Base-by-base conservation (phyloP, 305 asterid species). In the Solanum aculeatissimum region DNA sequence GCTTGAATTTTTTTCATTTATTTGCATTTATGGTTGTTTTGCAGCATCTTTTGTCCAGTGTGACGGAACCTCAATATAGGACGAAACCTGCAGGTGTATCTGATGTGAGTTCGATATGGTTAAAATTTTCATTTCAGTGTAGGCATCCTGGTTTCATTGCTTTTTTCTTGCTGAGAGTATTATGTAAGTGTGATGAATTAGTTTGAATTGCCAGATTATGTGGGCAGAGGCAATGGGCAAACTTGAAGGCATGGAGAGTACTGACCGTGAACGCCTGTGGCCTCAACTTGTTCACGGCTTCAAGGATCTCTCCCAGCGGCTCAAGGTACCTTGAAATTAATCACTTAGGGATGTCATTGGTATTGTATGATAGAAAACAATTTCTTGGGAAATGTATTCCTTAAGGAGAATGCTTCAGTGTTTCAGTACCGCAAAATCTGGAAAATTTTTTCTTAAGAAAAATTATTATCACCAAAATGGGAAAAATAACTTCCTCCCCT, bases 171-270 rank as follows among this genome's bases (percentile, higher is more conserved):
- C 84, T 25, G 83, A 83, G 74, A 54, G 84, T 84, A 70, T 86
- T 86, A 58, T 29, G 84, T 87, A 83, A 85, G 84, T 89, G 78
- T 51, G 83, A 81, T 86, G 82, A 90, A 85, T 85, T 89, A 88
- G 91, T 92, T 93, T 90, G 84, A 82, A 79, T 87, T 91, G 80
- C 84, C 90, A 97, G 99, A 89, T 97, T 86, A 94, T 95, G 99
- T 95, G 98, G 98, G 97, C 98, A 66, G 99, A 97, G 88, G 98
- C 98, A 80, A 91, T 95, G 90, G 98, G 94, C 55, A 97, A 95
- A 89, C 95, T 95, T 84, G 98, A 95, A 92, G 98, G 99, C 90
- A 94, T 95, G 99, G 99, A 95, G 87, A 91, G 94, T 90, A 92
- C 97, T 40, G 89, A 97, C 85, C 89, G 99, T 51, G 99, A 97